Evolutionary conservation across 208 protist genomes (phyloP), one percentile per base, ranked within the genome.

Genomic region (Willaertia magna): DNA sequence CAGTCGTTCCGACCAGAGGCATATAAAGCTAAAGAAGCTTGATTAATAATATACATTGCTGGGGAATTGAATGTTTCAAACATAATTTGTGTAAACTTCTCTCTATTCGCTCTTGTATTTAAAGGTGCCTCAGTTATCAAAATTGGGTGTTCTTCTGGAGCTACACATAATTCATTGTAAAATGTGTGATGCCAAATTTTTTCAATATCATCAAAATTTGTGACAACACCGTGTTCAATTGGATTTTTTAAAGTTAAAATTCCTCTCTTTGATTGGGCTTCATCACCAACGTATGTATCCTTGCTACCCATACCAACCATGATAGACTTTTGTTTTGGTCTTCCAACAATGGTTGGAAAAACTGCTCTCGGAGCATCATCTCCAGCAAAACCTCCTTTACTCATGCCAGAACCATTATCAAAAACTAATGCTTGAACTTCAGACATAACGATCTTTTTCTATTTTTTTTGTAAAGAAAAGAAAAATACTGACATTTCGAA

Each of bases 221-320:
- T 86, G 0, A 85, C 79, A 51, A 74, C 86, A 87, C 86, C 86
- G 14, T 44, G 7, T 34, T 83, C 86, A 4, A 87, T 86, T 6
- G 86, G 86, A 86, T 87, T 87, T 34, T 1, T 40, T 12, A 87
- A 18, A 18, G 18, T 14, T 18, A 87, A 78, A 75, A 87, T 22
- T 30, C 86, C 34, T 85, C 55, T 47, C 84, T 67, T 86, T 34
- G 43, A 7, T 55, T 85, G 79, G 20, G 86, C 86, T 22, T 86
- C 86, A 76, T 87, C 74, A 18, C 86, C 86, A 75, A 87, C 12
- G 12, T 87, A 87, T 51, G 95, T 94, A 78, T 97, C 95, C 90
- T 98, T 98, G 88, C 97, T 94, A 22, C 94, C 93, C 86, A 93
- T 96, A 55, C 96, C 96, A 79, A 97, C 95, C 94, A 98, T 98